Evolutionary conservation across 139 green algal species (phyloP).

Genomic region (Raphidocelis subcapitata): DNA sequence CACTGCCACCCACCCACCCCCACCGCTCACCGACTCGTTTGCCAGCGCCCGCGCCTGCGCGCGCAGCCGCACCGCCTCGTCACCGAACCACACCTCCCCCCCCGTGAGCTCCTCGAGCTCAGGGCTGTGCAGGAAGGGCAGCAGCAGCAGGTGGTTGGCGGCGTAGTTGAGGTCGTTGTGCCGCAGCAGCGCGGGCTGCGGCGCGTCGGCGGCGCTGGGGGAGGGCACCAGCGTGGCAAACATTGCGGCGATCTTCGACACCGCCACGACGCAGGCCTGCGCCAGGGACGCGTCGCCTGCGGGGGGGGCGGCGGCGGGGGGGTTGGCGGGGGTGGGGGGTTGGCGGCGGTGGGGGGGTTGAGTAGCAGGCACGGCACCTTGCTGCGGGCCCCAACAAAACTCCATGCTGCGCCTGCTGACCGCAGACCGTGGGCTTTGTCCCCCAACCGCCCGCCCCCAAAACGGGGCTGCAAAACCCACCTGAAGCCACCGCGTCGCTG

Average conservation of each 20-base stretch:
- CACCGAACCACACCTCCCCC: constrained; percentile 10
- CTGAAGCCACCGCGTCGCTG: too few relatives aligned
- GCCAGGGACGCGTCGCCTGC: constrained; percentile 21
- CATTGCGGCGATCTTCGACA: constrained; percentile 28
- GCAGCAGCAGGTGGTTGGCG: constrained; percentile 24
- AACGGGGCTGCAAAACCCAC: too few relatives aligned
- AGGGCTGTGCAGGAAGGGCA: constrained; percentile 17
- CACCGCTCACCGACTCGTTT: constrained; percentile 8
- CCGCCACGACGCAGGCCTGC: constrained; percentile 8
- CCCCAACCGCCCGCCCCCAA: too few relatives aligned
- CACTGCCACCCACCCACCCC: too few relatives aligned
- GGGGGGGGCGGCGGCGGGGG: too few relatives aligned
- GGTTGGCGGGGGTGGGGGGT: too few relatives aligned
- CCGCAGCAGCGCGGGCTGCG: constrained; percentile 11
- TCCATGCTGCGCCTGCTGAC: too few relatives aligned
- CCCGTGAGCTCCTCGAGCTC: constrained; percentile 16
- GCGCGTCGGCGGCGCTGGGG: constrained; percentile 17
- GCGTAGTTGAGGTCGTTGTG: constrained; percentile 31
- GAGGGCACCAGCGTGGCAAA: constrained; percentile 16
- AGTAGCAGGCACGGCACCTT: too few relatives aligned
- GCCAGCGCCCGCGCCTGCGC: neutral
- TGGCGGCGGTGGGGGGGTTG: too few relatives aligned
- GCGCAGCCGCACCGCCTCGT: constrained; percentile 19
- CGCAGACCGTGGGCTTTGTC: too few relatives aligned
- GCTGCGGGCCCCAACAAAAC: too few relatives aligned